These are phyloP conservation scores for Skeletonema menzelii DNA, from an alignment of 108 stramenopile genomes.

Conservation along the genomic window DNA sequence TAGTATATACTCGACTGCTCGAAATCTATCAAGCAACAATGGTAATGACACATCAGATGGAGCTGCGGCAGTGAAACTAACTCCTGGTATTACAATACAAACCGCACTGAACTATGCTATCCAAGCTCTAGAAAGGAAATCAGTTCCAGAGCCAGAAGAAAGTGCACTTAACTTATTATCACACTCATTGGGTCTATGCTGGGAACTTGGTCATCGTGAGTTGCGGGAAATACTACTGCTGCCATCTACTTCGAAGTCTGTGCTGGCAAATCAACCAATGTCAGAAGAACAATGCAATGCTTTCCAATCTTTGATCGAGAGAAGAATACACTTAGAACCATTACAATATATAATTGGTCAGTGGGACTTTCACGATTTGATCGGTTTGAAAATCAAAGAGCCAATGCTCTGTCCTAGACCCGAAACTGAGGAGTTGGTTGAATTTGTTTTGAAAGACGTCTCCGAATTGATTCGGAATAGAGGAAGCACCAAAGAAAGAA, in stretches of 20 bases:
- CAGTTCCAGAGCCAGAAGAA: conserved; percentile 63
- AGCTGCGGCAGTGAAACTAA: background rate
- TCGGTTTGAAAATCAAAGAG: conserved; percentile 57
- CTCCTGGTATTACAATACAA: conserved; percentile 26
- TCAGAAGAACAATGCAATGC: conserved; percentile 42
- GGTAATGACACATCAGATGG: background rate
- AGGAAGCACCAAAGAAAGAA: conserved; percentile 4
- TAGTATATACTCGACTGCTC: background rate
- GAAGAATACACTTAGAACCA: conserved; percentile 71
- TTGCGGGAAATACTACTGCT: conserved; percentile 30
- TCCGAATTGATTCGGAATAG: conserved; percentile 6
- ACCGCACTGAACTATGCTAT: conserved; percentile 51
- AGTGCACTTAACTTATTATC: conserved; percentile 71
- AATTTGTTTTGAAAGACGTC: conserved; percentile 52
- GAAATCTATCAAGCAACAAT: background rate
- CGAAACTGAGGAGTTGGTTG: conserved; percentile 95
- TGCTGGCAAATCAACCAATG: conserved; percentile 37
- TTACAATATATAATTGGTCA: conserved; percentile 93
- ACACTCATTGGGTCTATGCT: conserved; percentile 53
- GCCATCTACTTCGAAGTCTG: background rate
- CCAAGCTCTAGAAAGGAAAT: conserved; percentile 35
- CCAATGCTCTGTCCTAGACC: conserved; percentile 93
- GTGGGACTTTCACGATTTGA: conserved; percentile 91
- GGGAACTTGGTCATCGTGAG: conserved; percentile 62
- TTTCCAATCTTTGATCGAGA: conserved; percentile 45